Evolutionary conservation across 768 basidiomycete genomes (phyloP), one percentile per base, ranked within the genome.

Genomic region (Pisolithus albus): DNA sequence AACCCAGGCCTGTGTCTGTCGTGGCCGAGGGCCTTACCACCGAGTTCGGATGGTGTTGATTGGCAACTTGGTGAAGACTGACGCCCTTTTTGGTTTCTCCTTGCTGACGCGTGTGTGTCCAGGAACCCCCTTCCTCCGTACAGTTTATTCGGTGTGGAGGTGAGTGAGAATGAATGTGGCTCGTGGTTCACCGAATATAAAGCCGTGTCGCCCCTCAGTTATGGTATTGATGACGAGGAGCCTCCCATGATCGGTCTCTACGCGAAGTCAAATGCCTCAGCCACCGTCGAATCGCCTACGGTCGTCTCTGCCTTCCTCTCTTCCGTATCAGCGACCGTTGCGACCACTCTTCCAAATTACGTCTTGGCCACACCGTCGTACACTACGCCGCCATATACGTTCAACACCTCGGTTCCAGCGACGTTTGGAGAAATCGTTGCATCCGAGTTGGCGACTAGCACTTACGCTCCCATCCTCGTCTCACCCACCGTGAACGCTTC

Each of bases 111-210:
- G 41, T 10, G 34, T 49, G 21, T 42, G 21, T 54, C 5, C 50
- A 84, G 84, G 85, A 19, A 64, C 77, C 1, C 74, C 83, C 0
- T 90, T 90, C 63, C 60, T 91, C 50, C 75, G 82, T 32, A 86
- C 85, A 2, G 86, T 90, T 0, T 91, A 90, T 63, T 83, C 85
- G 5, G 72, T 90, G 38, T 90, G 80, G 74, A 88, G 84, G 88
- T 85, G 56, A 53, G 62, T 50, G 15, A 2, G 18, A n/a, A 21
- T 23, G 26, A 8, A 42, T 30, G 39, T 30, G 32, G 21, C 16
- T 21, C 38, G 9, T 37, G 15, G n/a, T n/a, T 30, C 47, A 3
- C 37, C 23, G 45, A 28, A 42, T 28, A 50, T 51, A 28, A 50
- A 46, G 7, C 26, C 13, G 53, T 58, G 18, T 55, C 15, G 28